A percentile compares a stretch with the other conserved stretches of the same genome.
These are phyloP conservation scores for Neophaeococcomyces aloes DNA, from an alignment of 2,329 filamentous ascomycete genomes.

Conservation along the genomic window DNA sequence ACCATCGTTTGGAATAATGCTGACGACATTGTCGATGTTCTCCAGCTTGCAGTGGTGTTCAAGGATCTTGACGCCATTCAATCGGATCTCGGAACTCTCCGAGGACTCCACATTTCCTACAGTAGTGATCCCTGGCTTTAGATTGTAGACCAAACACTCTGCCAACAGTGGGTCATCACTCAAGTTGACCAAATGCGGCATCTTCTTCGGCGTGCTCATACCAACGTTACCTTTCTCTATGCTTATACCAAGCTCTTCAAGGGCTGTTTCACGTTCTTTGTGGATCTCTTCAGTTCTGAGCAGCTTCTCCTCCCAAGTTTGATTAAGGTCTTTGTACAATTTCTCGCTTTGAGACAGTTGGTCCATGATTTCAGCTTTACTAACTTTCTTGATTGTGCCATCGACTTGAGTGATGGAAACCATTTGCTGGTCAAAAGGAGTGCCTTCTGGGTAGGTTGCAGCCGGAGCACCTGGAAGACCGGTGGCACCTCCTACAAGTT, in stretches of 20 bases:
- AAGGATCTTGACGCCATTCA: slow-evolving; percentile 88
- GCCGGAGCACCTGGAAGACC: slow-evolving; percentile 45
- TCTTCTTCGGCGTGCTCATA: slow-evolving; percentile 92
- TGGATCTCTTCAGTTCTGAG: slow-evolving; percentile 93
- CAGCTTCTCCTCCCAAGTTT: slow-evolving; percentile 97
- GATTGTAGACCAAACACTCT: slow-evolving; percentile 94
- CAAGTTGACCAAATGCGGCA: slow-evolving; percentile 96
- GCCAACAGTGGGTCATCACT: slow-evolving; percentile 89
- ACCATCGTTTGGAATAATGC: slow-evolving; percentile 76
- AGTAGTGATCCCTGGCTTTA: slow-evolving; percentile 88
- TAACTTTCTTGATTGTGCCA: slow-evolving; percentile 84
- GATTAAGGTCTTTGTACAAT: slow-evolving; percentile 86
- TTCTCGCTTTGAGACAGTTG: slow-evolving; percentile 95
- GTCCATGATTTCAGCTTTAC: slow-evolving; percentile 95
- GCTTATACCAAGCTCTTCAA: slow-evolving; percentile 95
- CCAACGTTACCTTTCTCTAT: slow-evolving; percentile 98
- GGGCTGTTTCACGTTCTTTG: slow-evolving; percentile 86
- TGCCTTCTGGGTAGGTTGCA: slow-evolving; percentile 83
- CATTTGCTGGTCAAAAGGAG: slow-evolving; percentile 88
- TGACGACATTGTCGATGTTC: slow-evolving; percentile 87
- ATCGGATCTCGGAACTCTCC: slow-evolving; percentile 72
- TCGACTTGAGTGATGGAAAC: slow-evolving; percentile 84
- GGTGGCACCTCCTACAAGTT: slow-evolving; percentile 53
- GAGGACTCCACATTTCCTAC: slow-evolving; percentile 90
- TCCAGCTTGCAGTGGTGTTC: slow-evolving; percentile 91